Conservation (phyloP, 177 flowering plant species). For the Vitis hybrid region DNA sequence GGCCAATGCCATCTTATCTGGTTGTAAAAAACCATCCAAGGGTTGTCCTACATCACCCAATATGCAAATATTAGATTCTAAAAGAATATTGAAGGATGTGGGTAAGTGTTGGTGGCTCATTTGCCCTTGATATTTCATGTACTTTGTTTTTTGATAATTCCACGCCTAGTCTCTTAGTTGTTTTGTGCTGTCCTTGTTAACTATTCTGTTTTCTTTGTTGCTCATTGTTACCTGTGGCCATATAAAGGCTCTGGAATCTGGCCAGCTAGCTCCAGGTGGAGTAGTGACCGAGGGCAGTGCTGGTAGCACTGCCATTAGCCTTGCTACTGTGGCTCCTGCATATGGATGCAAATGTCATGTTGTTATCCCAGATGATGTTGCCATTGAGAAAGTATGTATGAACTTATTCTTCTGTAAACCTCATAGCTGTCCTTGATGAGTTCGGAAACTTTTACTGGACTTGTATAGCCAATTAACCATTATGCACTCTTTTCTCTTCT, state of each 20-base stretch:
- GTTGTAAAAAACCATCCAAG: no score
- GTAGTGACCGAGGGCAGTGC: conserved; percentile 97
- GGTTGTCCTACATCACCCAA: no score
- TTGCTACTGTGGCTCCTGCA: conserved; percentile 96
- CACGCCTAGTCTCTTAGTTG: neutral
- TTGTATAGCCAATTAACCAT: neutral
- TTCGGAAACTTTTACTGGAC: neutral
- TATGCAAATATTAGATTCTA: no score
- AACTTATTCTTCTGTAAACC: neutral
- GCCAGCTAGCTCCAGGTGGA: conserved; percentile 71
- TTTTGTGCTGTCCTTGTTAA: neutral
- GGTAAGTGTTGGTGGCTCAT: no score
- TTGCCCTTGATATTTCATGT: neutral
- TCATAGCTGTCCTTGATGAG: neutral
- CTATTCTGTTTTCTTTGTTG: neutral
- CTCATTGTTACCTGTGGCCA: neutral
- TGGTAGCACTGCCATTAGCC: conserved; percentile 98
- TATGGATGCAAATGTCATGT: conserved; percentile 97
- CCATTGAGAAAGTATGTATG: conserved; percentile 79
- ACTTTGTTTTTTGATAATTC: conserved; percentile 1
- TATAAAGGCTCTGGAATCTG: conserved; percentile 80
- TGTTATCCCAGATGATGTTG: conserved; percentile 98
- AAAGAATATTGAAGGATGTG: no score
- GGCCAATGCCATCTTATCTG: no score
- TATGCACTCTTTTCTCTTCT: neutral